Base-by-base conservation (phyloP, 192 early-diverging fungal species). In the Radiomyces spectabilis region DNA sequence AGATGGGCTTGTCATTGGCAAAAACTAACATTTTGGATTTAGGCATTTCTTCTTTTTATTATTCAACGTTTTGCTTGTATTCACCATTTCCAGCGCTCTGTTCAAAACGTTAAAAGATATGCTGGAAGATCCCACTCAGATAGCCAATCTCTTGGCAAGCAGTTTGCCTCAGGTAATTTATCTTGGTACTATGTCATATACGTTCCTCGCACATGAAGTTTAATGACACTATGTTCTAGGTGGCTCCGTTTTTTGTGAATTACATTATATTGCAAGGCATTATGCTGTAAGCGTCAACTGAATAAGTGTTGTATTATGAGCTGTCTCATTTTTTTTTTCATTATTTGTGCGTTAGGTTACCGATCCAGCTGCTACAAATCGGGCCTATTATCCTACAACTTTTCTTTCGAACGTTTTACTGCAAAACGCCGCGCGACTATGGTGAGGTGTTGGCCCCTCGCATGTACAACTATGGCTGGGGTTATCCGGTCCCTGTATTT, bases 161-260 rank as follows among this genome's bases (percentile, higher is more conserved):
- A 84, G 71, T 4, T 66, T 91, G 18, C 84, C 86, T 2, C 62
- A 79, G 1, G 82, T 71, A 41, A 32, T 26, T 30, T n/a, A 29
- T 34, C 8, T 15, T 39, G 21, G 18, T 50, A 32, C 30, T 32
- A 15, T 18, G 18, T 8, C 12, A 12, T n/a, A 38, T 10, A 51
- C 18, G n/a, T n/a, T n/a, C n/a, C n/a, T n/a, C n/a, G n/a, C n/a
- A n/a, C n/a, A n/a, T n/a, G n/a, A n/a, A n/a, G n/a, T n/a, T n/a
- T n/a, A n/a, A n/a, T n/a, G n/a, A n/a, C n/a, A n/a, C n/a, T n/a
- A n/a, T n/a, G n/a, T 32, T 51, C 16, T 44, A 75, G 7, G 81
- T 86, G 31, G 76, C 86, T 30, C 87, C 87, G 26, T 88, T 88
- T 63, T 92, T 89, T 66, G 76, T 88, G 32, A 87, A 87, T 9